Conservation (phyloP, 257 asterid genomes). For the Marsdenia floribunda region DNA sequence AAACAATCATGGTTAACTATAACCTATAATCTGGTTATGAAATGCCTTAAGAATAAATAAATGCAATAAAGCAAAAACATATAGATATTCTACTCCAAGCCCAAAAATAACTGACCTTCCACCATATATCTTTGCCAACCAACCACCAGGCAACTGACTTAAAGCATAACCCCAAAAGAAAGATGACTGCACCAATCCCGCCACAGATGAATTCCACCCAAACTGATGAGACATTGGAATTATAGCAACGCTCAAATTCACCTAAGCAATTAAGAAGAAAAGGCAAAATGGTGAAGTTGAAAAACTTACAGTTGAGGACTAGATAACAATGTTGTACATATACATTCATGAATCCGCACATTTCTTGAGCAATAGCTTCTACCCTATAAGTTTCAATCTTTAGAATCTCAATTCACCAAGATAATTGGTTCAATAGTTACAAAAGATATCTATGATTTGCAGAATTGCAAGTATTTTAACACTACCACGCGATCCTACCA, state of each 20-base stretch:
- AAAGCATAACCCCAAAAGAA: constrained; percentile 99
- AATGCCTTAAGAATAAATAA: background rate
- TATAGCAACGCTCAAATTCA: constrained; percentile 89
- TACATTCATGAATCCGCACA: background rate
- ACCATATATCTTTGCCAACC: constrained; percentile 88
- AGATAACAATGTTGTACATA: background rate
- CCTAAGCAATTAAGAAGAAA: constrained; percentile 43
- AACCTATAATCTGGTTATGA: background rate
- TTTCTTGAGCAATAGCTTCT: background rate
- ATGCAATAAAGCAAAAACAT: constrained; percentile 7
- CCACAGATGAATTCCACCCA: constrained; percentile 91
- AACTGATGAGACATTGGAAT: constrained; percentile 97
- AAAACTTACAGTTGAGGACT: background rate
- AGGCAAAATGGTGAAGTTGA: constrained; percentile 13
- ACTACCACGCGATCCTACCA: background rate
- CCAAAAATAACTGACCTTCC: constrained; percentile 73
- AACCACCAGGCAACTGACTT: constrained; percentile 98
- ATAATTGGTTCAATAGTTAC: background rate
- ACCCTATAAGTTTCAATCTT: background rate
- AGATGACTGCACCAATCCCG: constrained; percentile 97
- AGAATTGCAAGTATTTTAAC: background rate
- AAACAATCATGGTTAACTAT: background rate
- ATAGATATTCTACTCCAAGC: constrained; percentile 11
- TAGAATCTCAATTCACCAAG: background rate
- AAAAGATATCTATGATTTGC: background rate